Conservation (phyloP, 192 early-diverging fungal genomes). For the Linnemannia schmuckeri region DNA sequence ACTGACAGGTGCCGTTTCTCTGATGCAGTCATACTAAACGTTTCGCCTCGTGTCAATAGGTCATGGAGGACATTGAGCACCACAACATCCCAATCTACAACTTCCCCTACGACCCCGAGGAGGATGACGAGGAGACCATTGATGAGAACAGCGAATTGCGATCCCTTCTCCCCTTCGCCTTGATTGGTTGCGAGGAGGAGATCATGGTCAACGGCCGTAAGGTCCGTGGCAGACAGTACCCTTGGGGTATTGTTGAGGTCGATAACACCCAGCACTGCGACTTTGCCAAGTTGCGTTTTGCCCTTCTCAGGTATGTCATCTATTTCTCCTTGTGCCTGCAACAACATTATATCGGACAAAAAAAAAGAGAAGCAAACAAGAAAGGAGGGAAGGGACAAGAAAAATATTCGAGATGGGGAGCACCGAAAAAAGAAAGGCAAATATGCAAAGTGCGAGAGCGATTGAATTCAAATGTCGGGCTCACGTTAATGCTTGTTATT, state of each 20-base stretch:
- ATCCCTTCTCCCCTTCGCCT: slow-evolving; percentile 91
- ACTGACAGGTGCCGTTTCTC: background rate
- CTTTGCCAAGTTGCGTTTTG: slow-evolving; percentile 94
- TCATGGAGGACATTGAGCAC: slow-evolving; percentile 97
- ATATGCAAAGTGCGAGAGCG: background rate
- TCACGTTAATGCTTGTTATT: slow-evolving; percentile 13
- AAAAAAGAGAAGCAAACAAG: background rate
- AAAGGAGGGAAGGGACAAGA: background rate
- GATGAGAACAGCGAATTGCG: slow-evolving; percentile 98
- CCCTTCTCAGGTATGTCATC: slow-evolving; percentile 77
- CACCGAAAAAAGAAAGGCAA: slow-evolving; percentile 1
- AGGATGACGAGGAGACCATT: slow-evolving; percentile 98
- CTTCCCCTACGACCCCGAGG: slow-evolving; percentile 96
- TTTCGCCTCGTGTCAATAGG: slow-evolving; percentile 42
- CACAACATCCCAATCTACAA: slow-evolving; percentile 98
- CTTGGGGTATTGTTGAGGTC: slow-evolving; percentile 97
- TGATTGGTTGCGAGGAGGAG: slow-evolving; percentile 96
- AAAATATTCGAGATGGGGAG: slow-evolving; percentile 2
- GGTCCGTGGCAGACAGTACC: slow-evolving; percentile 93
- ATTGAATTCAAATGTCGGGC: background rate
- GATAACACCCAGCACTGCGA: slow-evolving; percentile 98
- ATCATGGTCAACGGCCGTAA: slow-evolving; percentile 86
- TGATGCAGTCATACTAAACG: background rate
- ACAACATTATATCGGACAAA: background rate
- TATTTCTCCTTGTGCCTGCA: background rate